phyloP scores from a whole-genome alignment of 164 flowering plant genomes.

The Umbellularia californica region DNA sequence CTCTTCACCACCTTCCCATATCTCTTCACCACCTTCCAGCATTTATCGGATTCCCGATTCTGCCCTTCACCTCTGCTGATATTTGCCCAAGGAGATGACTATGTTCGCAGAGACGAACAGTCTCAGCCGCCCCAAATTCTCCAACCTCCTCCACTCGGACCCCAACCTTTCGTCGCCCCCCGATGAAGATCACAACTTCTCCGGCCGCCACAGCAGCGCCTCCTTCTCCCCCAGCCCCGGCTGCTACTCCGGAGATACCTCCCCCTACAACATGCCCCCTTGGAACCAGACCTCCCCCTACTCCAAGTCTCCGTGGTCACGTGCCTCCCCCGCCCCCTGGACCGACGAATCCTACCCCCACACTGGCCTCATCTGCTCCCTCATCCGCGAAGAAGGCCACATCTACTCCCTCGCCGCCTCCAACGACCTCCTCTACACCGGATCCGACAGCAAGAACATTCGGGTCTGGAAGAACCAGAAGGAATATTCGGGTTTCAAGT shows the following conservation, averaged over 20 bases:
- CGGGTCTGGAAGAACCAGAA: constrained; percentile 77
- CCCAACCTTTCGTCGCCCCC: constrained; percentile 15
- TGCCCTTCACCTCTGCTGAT: not conserved
- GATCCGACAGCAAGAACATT: constrained; percentile 94
- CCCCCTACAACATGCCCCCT: constrained; percentile 44
- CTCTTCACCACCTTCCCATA: not conserved
- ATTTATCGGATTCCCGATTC: not conserved
- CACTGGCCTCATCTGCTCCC: constrained; percentile 54
- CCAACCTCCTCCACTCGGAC: constrained; percentile 26
- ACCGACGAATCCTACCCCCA: constrained; percentile 16
- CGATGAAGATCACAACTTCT: constrained; percentile 11
- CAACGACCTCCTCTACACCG: constrained; percentile 70
- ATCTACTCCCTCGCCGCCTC: constrained; percentile 69
- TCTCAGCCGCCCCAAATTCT: not conserved
- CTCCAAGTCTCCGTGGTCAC: constrained; percentile 42
- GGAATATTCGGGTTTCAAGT: constrained; percentile 68
- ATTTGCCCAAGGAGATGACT: not conserved
- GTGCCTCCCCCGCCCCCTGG: constrained; percentile 5
- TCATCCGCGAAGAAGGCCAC: constrained; percentile 83
- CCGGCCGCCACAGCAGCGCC: constrained; percentile 21
- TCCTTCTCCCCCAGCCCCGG: constrained; percentile 25
- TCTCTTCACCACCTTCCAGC: not conserved
- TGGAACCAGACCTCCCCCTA: constrained; percentile 42
- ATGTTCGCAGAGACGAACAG: constrained; percentile 3
- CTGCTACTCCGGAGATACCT: constrained; percentile 20